Evolutionary conservation across 306 rosid species (phyloP), one percentile per base, ranked within the genome.

Genomic region (Canavalia ensiformis): DNA sequence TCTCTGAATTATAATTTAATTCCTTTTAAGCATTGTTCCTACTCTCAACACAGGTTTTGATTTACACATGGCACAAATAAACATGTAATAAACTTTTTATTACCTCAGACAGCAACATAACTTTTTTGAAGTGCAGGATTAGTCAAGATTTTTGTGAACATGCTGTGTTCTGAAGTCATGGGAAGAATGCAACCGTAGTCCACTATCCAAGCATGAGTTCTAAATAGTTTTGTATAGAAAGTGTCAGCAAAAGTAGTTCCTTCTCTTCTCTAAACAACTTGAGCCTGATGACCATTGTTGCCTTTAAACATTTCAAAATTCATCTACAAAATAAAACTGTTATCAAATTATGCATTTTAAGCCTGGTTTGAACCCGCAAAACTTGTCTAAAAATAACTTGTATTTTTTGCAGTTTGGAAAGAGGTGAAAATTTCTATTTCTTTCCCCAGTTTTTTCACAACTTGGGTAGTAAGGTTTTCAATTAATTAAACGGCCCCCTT

Each of bases 161-260:
- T 60, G 25, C 28, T 34, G 44, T 33, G 5, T 62, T 62, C 68
- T 34, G 51, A 39, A 39, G 71, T 18, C 51, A 65, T n/a, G 71
- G n/a, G 50, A 65, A 39, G 71, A 65, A 13, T 41, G 49, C 71
- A 65, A 25, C 50, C 33, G 41, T 1, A 18, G 13, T n/a, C 7
- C 28, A 33, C 68, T 62, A 41, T 33, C 2, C 45, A 63, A 60
- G 44, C 44, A 60, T 35, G 29, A 63, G 68, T 62, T 62, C 62
- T 2, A 35, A 63, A 35, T 12, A 34, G 45, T 63, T 18, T 18
- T 63, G 10, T 35, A 63, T 5, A 63, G 46, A 18, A 34, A 31
- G 68, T 60, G 68, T 42, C 13, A 71, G 64, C 25, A n/a, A 4
- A 59, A 63, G 31, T 28, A n/a, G 41, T 60, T 60, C 42, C 67